Percentiles rank a stretch among this genome's conserved stretches.
Conservation (phyloP, 768 basidiomycete species). For the Hygrophorus russula region DNA sequence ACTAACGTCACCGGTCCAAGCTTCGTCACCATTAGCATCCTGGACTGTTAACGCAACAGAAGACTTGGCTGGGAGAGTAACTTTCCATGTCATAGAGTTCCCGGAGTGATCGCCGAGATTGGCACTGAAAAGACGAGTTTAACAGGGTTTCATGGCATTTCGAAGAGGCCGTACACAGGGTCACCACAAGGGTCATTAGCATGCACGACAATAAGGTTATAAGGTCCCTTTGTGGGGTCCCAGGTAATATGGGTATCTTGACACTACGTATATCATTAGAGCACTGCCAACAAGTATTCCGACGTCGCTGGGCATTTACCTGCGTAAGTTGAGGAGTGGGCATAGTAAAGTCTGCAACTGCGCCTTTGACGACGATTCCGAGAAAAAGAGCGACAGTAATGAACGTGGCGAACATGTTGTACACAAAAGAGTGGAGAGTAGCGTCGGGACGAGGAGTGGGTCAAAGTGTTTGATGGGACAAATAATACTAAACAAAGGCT, state of each 20-base stretch:
- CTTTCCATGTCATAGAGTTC: slow-evolving; percentile 33
- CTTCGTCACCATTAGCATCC: slow-evolving; percentile 45
- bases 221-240: slow-evolving; percentile 34
- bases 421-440: slow-evolving; percentile 19
- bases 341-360: slow-evolving; percentile 43
- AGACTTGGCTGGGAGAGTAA: slow-evolving; percentile 34
- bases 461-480: background rate
- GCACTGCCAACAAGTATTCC: background rate
- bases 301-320: slow-evolving; percentile 21
- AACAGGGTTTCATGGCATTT: background rate
- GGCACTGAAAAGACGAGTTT: slow-evolving; percentile 24
- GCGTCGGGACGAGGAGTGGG: slow-evolving; percentile 18
- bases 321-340: slow-evolving; percentile 40
- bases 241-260: slow-evolving; percentile 37
- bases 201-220: slow-evolving; percentile 46
- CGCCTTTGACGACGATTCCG: slow-evolving; percentile 39
- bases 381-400: slow-evolving; percentile 61
- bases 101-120: slow-evolving; percentile 48
- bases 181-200: slow-evolving; percentile 46
- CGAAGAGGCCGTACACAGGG: slow-evolving; percentile 35
- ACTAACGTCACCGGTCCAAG: slow-evolving; percentile 55
- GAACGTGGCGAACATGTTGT: slow-evolving; percentile 72
- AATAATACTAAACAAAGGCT: slow-evolving; percentile 6
- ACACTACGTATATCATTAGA: slow-evolving; percentile 33
- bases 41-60: slow-evolving; percentile 39